Evolutionary conservation across 495 filamentous ascomycete species (phyloP), one percentile per base, ranked within the genome.

Genomic region (Aspergillus cavernicola): DNA sequence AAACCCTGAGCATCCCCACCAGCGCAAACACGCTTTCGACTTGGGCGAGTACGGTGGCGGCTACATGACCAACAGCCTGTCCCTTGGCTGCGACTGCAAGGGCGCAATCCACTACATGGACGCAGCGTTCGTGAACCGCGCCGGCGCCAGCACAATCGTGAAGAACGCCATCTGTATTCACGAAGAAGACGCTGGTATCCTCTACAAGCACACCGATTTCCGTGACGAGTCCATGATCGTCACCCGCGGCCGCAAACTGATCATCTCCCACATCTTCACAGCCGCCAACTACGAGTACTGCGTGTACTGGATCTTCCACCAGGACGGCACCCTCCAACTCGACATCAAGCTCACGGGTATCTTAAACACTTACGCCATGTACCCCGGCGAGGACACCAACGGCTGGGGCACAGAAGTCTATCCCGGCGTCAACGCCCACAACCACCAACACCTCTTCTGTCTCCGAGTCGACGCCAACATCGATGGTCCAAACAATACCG

Each of bases 261-360:
- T 97, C 57, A 78, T 97, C 61, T 92, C 89, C 19, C 92, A 96
- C 48, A 87, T 96, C 60, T 96, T 97, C 75, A 97, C 92, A 1
- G 92, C 92, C 8, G 90, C 92, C 43, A 97, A 97, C 74, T 97
- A 97, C 72, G 92, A 97, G 70, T 97, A 97, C 72, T 92, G 90
- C 52, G 85, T 89, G 22, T 87, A 93, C 73, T 96, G 92, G 89
- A 84, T 89, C 61, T 90, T 97, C 76, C 90, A 95, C 63, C 89
- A 92, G 68, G 92, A 96, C 59, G 92, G 90, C 44, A 95, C 91
- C 11, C 83, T 97, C 62, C 90, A 96, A 70, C 85, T 92, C 39
- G 92, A 97, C 71, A 87, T 97, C 71, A 96, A 93, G 67, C 84
- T 96, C 41, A 96, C 92, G 2, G 92, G 92, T 55, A 96, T 97